A percentile compares a stretch with the other conserved stretches of the same genome.
Evolutionary conservation across 2,329 filamentous ascomycete species (phyloP).

Genomic region (Fusarium denticulatum): DNA sequence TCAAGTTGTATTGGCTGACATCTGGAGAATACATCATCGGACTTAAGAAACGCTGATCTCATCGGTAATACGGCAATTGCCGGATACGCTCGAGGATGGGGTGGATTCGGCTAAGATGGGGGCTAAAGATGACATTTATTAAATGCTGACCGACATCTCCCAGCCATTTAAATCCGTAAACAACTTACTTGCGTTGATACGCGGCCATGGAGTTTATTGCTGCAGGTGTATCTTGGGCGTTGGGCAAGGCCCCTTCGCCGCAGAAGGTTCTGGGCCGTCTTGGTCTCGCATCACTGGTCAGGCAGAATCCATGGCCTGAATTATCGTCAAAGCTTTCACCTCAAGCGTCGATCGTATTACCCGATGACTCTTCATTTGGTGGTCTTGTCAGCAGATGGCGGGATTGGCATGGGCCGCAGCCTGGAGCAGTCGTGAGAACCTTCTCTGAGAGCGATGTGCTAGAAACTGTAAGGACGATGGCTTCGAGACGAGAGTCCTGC

Average conservation of each 20-base stretch:
- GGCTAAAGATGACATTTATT: not conserved
- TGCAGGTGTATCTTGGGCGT: conserved; percentile 18
- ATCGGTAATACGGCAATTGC: not conserved
- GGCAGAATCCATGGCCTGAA: conserved; percentile 4
- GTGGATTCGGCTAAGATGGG: not conserved
- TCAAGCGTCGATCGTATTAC: conserved; percentile 8
- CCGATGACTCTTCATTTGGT: not conserved
- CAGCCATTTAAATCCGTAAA: not conserved
- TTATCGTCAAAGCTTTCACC: conserved; percentile 13
- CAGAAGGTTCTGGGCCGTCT: conserved; percentile 8
- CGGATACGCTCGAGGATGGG: not conserved
- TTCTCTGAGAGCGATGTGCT: conserved; percentile 24
- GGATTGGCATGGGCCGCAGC: conserved; percentile 28
- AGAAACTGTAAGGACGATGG: conserved; percentile 4
- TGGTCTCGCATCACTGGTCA: conserved; percentile 4
- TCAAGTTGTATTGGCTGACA: not conserved
- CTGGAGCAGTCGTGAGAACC: conserved; percentile 4
- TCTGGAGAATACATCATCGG: not conserved
- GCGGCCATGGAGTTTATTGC: conserved; percentile 17
- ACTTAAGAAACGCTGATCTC: not conserved
- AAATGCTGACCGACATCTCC: not conserved
- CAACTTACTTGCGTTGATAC: fast-evolving
- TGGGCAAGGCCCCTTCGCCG: not conserved
- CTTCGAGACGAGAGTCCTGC: fast-evolving
- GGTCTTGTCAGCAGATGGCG: conserved; percentile 14